These are phyloP conservation scores for Cyberlindnera euphorbiae DNA, from an alignment of 805 yeast species.

Conservation along the genomic window DNA sequence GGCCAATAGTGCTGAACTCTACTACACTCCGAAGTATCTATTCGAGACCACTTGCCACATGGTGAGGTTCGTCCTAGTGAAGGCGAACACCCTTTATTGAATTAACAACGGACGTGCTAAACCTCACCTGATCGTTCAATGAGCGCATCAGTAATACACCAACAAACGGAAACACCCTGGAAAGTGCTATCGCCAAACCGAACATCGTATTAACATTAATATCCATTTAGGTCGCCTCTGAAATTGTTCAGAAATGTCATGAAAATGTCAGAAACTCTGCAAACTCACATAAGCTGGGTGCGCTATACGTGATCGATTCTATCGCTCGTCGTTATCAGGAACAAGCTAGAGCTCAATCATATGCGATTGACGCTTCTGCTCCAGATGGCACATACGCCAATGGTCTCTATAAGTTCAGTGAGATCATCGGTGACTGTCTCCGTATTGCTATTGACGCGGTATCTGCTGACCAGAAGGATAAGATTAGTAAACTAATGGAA, in stretches of 20 bases:
- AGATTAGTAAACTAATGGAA: constrained; percentile 77
- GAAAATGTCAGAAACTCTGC: constrained; percentile 70
- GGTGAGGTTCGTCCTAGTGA: no score
- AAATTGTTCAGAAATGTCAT: constrained; percentile 52
- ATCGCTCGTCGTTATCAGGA: constrained; percentile 82
- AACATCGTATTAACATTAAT: constrained; percentile 8
- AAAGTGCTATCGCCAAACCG: neutral
- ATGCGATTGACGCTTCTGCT: constrained; percentile 43
- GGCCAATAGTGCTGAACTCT: no score
- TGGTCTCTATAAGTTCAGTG: constrained; percentile 62
- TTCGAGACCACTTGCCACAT: no score
- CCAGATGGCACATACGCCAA: constrained; percentile 71
- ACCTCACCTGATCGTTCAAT: neutral
- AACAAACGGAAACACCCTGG: no score
- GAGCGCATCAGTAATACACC: no score
- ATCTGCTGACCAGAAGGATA: constrained; percentile 57
- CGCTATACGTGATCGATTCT: constrained; percentile 88
- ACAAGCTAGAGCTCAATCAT: constrained; percentile 55
- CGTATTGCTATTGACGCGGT: constrained; percentile 57
- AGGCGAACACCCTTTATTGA: no score
- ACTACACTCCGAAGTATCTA: no score
- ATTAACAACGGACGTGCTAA: no score
- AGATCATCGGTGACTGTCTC: constrained; percentile 57
- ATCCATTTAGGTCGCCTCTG: constrained; percentile 24
- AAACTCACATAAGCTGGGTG: constrained; percentile 81